Conservation (phyloP, 495 filamentous ascomycete species). For the Astrothelium macrocarpum region DNA sequence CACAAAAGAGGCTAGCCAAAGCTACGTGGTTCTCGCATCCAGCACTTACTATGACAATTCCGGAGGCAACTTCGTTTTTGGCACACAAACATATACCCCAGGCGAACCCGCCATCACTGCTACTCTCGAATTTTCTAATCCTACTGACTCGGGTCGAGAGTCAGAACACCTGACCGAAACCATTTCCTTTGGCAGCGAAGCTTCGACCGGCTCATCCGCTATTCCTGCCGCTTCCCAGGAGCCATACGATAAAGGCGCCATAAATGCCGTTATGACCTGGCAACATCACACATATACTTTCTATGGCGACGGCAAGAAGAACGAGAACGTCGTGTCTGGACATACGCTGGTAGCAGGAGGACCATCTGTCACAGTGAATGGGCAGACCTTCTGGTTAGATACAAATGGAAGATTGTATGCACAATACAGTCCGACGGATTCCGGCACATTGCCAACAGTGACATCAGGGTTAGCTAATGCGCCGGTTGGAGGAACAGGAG, state of each 20-base stretch:
- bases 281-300: conserved; percentile 3
- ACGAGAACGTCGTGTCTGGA: neutral
- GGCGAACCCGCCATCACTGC: neutral
- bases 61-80: neutral
- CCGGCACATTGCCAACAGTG: neutral
- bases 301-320: neutral
- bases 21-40: neutral
- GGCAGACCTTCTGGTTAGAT: neutral
- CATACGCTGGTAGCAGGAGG: neutral
- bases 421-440: conserved; percentile 1
- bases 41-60: neutral
- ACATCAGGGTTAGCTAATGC: neutral
- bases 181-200: neutral
- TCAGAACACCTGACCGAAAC: neutral
- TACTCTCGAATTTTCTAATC: neutral
- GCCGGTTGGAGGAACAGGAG: neutral
- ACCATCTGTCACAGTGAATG: neutral
- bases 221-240: neutral
- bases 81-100: neutral
- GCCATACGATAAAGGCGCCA: neutral
- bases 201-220: neutral
- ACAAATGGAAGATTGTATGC: neutral
- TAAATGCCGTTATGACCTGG: conserved; percentile 3
- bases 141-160: neutral
- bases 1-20: neutral